phyloP scores from a whole-genome alignment of 2,329 filamentous ascomycete genomes.

The Leptoxyphium fumago region DNA sequence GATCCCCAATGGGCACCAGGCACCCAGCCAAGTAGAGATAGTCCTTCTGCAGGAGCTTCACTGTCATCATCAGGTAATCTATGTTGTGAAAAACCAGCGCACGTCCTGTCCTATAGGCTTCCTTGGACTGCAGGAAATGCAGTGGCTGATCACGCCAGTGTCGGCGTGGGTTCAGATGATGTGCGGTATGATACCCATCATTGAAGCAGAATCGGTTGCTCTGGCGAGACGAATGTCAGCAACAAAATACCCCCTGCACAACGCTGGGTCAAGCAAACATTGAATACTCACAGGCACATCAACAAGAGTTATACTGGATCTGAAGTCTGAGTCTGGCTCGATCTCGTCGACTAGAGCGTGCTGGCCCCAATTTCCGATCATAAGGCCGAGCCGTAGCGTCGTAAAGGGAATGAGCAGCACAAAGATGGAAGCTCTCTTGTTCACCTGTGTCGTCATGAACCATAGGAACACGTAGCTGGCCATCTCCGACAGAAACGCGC shows the following conservation, averaged over 20 bases:
- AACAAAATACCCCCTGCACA: not conserved
- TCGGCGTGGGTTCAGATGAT: conserved; percentile 61
- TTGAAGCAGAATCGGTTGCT: conserved; percentile 74
- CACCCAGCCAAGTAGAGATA: conserved; percentile 55
- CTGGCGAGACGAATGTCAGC: conserved; percentile 25
- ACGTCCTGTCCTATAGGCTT: conserved; percentile 48
- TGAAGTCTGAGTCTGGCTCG: conserved; percentile 62
- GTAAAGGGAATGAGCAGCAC: conserved; percentile 52
- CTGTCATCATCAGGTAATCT: conserved; percentile 63
- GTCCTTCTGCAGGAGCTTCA: conserved; percentile 53
- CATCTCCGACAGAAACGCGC: conserved; percentile 47
- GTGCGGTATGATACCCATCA: conserved; percentile 69
- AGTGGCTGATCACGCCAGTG: conserved; percentile 72
- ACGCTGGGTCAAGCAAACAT: conserved; percentile 16
- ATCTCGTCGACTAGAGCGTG: conserved; percentile 65
- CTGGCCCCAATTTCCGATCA: conserved; percentile 76
- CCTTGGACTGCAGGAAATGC: conserved; percentile 56
- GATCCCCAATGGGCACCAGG: conserved; percentile 59
- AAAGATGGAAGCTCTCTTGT: conserved; percentile 45
- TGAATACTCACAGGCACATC: conserved; percentile 49
- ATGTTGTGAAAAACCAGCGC: conserved; percentile 70
- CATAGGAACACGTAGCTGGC: conserved; percentile 37
- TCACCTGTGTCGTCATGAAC: conserved; percentile 35
- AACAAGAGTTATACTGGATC: conserved; percentile 65
- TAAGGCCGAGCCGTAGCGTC: conserved; percentile 54